phyloP scores from a whole-genome alignment of 768 basidiomycete genomes.

The Coprinopsis strossmayeri region DNA sequence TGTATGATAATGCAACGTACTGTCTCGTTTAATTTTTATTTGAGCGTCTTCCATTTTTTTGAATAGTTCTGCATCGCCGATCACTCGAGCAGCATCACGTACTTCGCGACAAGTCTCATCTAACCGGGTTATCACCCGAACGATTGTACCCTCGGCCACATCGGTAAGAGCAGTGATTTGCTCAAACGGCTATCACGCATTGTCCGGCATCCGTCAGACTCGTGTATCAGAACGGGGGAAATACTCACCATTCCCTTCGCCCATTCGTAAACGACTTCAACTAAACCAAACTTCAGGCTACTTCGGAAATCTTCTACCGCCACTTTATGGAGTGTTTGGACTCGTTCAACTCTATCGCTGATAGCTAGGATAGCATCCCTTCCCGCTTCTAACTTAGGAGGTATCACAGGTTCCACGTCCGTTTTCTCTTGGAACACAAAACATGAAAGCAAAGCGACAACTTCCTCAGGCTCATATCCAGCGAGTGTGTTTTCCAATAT shows the following conservation, averaged over 20 bases:
- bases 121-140: slow-evolving; percentile 89
- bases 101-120: slow-evolving; percentile 98
- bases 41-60: slow-evolving; percentile 98
- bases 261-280: slow-evolving; percentile 99
- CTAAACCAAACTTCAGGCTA: slow-evolving; percentile 82
- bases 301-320: slow-evolving; percentile 71
- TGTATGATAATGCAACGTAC: slow-evolving; percentile 43
- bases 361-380: slow-evolving; percentile 72
- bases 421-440: slow-evolving; percentile 99
- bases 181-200: slow-evolving; percentile 80
- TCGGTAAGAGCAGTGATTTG: slow-evolving; percentile 92
- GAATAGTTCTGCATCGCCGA: slow-evolving; percentile 93
- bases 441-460: slow-evolving; percentile 90
- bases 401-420: slow-evolving; percentile 77
- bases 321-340: slow-evolving; percentile 80
- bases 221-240: neutral
- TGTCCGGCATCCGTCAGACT: too few species aligned
- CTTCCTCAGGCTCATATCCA: slow-evolving; percentile 88
- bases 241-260: slow-evolving; percentile 89
- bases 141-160: slow-evolving; percentile 94
- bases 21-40: slow-evolving; percentile 90
- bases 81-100: slow-evolving; percentile 92
- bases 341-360: slow-evolving; percentile 66
- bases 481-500: slow-evolving; percentile 95
- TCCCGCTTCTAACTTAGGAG: slow-evolving; percentile 75